Conservation (phyloP, 441 rosid genomes). For the Bocquillonia castaneifolia region DNA sequence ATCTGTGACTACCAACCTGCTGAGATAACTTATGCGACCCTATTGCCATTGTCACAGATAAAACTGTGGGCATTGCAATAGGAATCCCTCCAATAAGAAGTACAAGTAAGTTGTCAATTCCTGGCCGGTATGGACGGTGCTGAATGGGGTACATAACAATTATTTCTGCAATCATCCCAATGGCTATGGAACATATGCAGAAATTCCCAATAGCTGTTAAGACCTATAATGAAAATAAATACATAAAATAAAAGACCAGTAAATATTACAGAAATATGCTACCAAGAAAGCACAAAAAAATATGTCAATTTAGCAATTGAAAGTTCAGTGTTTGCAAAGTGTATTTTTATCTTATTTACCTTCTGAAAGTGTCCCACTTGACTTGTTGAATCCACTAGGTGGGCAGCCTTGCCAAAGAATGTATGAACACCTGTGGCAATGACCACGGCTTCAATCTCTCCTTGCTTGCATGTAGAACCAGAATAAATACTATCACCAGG, state of each 20-base stretch:
- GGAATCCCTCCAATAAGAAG: constrained; percentile 97
- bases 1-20: constrained; percentile 74
- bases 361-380: constrained; percentile 98
- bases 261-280: constrained; percentile 9
- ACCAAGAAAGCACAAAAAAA: constrained; percentile 7
- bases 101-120: constrained; percentile 91
- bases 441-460: constrained; percentile 90
- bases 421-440: constrained; percentile 96
- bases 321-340: background rate
- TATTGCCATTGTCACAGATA: constrained; percentile 95
- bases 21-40: constrained; percentile 89
- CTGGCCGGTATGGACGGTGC: constrained; percentile 80
- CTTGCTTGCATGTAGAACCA: constrained; percentile 94
- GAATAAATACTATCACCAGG: constrained; percentile 95
- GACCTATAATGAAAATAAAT: too few relatives aligned
- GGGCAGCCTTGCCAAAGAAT: constrained; percentile 95
- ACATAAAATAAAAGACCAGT: too few relatives aligned
- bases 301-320: background rate
- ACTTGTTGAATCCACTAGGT: constrained; percentile 89
- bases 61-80: constrained; percentile 94
- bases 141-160: constrained; percentile 94
- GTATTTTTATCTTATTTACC: constrained; percentile 39
- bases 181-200: constrained; percentile 90
- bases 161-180: constrained; percentile 89
- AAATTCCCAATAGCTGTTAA: constrained; percentile 96